Conservation (phyloP, 2,329 filamentous ascomycete genomes). For the Dichotomopilus funicola region DNA sequence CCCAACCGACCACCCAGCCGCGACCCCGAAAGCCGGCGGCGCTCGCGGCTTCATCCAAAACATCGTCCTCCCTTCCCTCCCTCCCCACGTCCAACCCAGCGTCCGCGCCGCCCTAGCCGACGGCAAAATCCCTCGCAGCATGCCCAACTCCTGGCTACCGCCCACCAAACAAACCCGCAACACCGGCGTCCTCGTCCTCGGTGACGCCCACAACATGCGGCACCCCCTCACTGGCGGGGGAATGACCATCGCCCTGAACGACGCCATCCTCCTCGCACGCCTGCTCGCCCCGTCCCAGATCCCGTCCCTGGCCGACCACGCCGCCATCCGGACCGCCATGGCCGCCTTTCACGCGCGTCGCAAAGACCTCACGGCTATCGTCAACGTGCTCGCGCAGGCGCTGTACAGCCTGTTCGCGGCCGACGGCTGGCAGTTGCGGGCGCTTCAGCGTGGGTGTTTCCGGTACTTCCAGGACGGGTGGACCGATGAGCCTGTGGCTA, state of each 20-base stretch:
- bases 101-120: constrained; percentile 72
- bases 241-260: constrained; percentile 96
- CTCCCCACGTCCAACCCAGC: constrained; percentile 61
- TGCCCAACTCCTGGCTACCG: constrained; percentile 95
- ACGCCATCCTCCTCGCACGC: constrained; percentile 70
- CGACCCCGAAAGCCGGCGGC: constrained; percentile 67
- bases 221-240: constrained; percentile 94
- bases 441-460: constrained; percentile 87
- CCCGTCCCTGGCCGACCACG: constrained; percentile 61
- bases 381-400: constrained; percentile 96
- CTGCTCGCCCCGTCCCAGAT: constrained; percentile 65
- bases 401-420: constrained; percentile 90
- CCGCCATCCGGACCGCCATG: constrained; percentile 62
- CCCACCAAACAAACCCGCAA: constrained; percentile 54
- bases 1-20: constrained; percentile 67
- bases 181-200: constrained; percentile 72
- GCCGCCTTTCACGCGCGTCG: constrained; percentile 76
- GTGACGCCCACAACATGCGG: constrained; percentile 99
- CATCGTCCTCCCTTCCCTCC: constrained; percentile 69
- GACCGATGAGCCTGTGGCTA: constrained; percentile 70
- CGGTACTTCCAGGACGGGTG: constrained; percentile 76
- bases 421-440: constrained; percentile 66
- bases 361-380: constrained; percentile 75
- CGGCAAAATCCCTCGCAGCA: constrained; percentile 68
- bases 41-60: constrained; percentile 79